These are phyloP conservation scores for Candolleomyces efflorescens DNA, from an alignment of 768 basidiomycete species.

Conservation along the genomic window DNA sequence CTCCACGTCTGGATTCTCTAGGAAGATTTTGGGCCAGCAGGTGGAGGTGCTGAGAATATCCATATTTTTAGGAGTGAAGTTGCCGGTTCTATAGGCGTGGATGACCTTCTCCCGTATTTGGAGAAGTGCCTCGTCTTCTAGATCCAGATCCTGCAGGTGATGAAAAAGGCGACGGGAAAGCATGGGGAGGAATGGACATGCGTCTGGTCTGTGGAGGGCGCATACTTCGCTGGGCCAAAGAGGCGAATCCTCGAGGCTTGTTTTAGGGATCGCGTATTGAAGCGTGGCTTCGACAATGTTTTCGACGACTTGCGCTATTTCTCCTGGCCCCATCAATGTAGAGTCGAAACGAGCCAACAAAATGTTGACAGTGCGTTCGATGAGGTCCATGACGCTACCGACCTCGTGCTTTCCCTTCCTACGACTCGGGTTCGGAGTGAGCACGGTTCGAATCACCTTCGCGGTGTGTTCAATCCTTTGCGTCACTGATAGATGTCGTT, in stretches of 20 bases:
- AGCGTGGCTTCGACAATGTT: constrained; percentile 69
- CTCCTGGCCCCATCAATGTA: constrained; percentile 51
- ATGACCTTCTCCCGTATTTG: constrained; percentile 50
- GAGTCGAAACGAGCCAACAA: constrained; percentile 44
- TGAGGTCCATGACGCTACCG: constrained; percentile 73
- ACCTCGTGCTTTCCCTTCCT: constrained; percentile 52
- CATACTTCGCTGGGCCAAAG: constrained; percentile 59
- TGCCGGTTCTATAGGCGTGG: constrained; percentile 58
- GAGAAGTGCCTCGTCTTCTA: constrained; percentile 27
- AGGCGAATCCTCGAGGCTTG: constrained; percentile 33
- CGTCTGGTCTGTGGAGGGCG: constrained; percentile 52
- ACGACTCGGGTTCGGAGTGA: constrained; percentile 45
- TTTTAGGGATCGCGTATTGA: constrained; percentile 71
- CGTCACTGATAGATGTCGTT: constrained; percentile 46
- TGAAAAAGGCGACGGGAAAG: constrained; percentile 44
- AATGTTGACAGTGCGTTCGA: constrained; percentile 59
- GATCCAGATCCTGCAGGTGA: constrained; percentile 25
- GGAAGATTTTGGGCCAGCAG: constrained; percentile 68
- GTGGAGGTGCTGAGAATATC: constrained; percentile 61
- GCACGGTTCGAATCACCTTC: constrained; percentile 47
- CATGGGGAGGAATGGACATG: constrained; percentile 50
- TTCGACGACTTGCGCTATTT: constrained; percentile 62
- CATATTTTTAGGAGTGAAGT: constrained; percentile 51
- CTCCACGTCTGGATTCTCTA: constrained; percentile 75
- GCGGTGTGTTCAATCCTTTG: constrained; percentile 71